phyloP scores from a whole-genome alignment of 768 basidiomycete species.

The Boletus eberwhitei region DNA sequence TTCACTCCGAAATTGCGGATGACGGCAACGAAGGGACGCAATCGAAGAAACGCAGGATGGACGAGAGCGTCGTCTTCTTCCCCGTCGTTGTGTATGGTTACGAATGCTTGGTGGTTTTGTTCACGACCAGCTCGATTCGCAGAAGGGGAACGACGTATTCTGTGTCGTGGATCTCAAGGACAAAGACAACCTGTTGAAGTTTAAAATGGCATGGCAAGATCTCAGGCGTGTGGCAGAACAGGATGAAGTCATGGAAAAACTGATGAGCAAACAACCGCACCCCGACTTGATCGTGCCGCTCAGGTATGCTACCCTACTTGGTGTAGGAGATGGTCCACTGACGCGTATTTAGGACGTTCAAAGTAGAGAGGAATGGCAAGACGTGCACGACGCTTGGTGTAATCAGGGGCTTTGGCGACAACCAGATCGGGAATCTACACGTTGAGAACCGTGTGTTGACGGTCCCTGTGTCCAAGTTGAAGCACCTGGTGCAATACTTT shows the following conservation, averaged over 20 bases:
- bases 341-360: neutral
- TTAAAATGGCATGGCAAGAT: conserved; percentile 12
- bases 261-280: neutral
- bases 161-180: neutral
- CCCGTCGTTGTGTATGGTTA: neutral
- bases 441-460: conserved; percentile 3
- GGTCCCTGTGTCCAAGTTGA: conserved; percentile 1
- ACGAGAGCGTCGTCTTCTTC: neutral
- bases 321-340: neutral
- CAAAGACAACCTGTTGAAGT: neutral
- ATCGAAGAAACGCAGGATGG: neutral
- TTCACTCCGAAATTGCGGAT: neutral
- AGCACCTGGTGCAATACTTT: conserved; percentile 12
- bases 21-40: neutral
- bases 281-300: neutral
- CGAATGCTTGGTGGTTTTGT: neutral
- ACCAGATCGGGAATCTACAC: neutral
- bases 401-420: conserved; percentile 1
- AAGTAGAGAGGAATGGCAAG: neutral
- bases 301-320: neutral
- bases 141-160: conserved; percentile 11
- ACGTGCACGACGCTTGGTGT: neutral
- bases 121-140: conserved; percentile 9
- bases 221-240: neutral
- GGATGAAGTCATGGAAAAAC: neutral